Percentiles rank a stretch among this genome's conserved stretches.
These are phyloP conservation scores for Annulohypoxylon truncatum DNA, from an alignment of 2,329 filamentous ascomycete species.

Conservation along the genomic window DNA sequence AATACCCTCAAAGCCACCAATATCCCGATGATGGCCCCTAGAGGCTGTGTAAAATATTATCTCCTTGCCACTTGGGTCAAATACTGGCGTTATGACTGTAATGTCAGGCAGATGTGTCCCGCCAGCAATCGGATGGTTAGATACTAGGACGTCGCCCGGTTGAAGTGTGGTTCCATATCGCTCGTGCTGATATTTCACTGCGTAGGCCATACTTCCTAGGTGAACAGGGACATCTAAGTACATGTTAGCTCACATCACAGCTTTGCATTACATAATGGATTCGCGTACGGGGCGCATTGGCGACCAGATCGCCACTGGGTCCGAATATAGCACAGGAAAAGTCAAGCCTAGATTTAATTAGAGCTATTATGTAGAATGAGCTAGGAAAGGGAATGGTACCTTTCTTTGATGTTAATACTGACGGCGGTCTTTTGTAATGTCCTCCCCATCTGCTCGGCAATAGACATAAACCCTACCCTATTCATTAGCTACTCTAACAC, in stretches of 20 bases:
- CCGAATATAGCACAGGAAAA: slow-evolving; percentile 86
- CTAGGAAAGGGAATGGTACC: slow-evolving; percentile 46
- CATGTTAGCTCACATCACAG: not conserved
- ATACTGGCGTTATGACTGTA: slow-evolving; percentile 35
- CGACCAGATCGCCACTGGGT: slow-evolving; percentile 75
- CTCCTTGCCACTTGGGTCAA: slow-evolving; percentile 20
- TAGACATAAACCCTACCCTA: slow-evolving; percentile 50
- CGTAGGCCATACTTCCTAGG: slow-evolving; percentile 80
- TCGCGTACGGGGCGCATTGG: slow-evolving; percentile 71
- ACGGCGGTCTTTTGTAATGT: slow-evolving; percentile 83
- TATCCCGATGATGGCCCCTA: slow-evolving; percentile 36
- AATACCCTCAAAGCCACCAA: slow-evolving; percentile 28
- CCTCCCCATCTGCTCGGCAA: slow-evolving; percentile 85
- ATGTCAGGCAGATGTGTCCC: slow-evolving; percentile 43
- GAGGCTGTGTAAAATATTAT: slow-evolving; percentile 36
- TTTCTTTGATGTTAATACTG: slow-evolving; percentile 82
- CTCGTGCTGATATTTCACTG: slow-evolving; percentile 73
- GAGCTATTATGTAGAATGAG: not conserved
- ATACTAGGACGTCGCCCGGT: slow-evolving; percentile 41
- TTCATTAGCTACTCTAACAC: not conserved
- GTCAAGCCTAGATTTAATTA: slow-evolving; percentile 61
- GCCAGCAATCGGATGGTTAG: slow-evolving; percentile 39
- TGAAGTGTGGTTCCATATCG: slow-evolving; percentile 75
- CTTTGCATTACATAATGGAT: not conserved
- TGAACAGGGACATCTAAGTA: slow-evolving; percentile 72